Evolutionary conservation across 176 grass and related monocot species (phyloP).

Genomic region (Echinochloa phyllopogon): DNA sequence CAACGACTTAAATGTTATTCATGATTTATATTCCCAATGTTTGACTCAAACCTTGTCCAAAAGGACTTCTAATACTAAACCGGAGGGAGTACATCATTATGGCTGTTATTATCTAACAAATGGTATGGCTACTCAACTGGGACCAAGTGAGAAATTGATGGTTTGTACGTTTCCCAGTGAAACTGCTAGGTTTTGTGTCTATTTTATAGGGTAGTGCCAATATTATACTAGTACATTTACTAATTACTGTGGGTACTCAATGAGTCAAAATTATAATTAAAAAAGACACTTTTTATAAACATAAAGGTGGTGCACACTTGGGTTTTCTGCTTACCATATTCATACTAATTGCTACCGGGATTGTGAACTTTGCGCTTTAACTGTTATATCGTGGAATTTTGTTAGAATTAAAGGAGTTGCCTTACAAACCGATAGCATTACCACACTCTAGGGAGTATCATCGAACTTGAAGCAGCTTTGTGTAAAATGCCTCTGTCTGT

Average conservation of each 20-base stretch:
- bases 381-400: constrained; percentile 9
- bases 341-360: neutral
- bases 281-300: neutral
- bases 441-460: neutral
- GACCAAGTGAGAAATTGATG: neutral
- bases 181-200: neutral
- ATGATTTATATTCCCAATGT: too few species aligned
- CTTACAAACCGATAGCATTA: neutral
- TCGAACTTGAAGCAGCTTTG: neutral
- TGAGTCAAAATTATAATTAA: neutral
- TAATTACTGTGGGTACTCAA: neutral
- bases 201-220: neutral
- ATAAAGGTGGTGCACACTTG: neutral
- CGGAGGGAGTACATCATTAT: neutral
- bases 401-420: constrained; percentile 23
- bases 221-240: neutral
- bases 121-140: neutral
- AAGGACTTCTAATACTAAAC: too few species aligned
- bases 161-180: neutral
- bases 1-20: too few species aligned
- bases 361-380: constrained; percentile 20
- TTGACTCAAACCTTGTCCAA: too few species aligned
- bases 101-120: neutral
- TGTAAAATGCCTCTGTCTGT: constrained; percentile 1
- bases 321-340: constrained; percentile 6